Evolutionary conservation across 2,329 filamentous ascomycete genomes (phyloP), one percentile per base, ranked within the genome.

Genomic region (Alternaria sp.): DNA sequence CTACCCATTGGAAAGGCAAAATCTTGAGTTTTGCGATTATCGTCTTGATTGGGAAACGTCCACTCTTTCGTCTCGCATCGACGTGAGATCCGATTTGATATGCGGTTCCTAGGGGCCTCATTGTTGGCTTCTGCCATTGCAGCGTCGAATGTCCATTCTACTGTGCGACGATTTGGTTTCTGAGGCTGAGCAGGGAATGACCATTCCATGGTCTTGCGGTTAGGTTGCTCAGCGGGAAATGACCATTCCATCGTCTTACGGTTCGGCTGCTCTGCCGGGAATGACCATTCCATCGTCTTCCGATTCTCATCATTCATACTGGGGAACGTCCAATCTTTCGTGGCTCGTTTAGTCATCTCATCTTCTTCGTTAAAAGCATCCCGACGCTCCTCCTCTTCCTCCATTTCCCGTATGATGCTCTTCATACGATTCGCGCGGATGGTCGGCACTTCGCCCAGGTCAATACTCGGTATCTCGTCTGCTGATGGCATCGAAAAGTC

Each of bases 291-390:
- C 77, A 83, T 82, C 0, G 81, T 83, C 8, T 75, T 76, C n/a
- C 80, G 78, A 69, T 80, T 72, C 11, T 73, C 74, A 60, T 75
- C 75, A 17, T 79, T 75, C 67, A 72, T 73, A 9, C 69, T 74
- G 2, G 83, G 82, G 60, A 86, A 86, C 11, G 80, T 84, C 84
- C 84, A 87, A 33, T 85, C 82, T 74, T 81, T 82, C 0, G 81
- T 83, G 5, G 74, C 75, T 33, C 80, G 77, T 70, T 79, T 71
- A 10, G 63, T 63, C 17, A 67, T 57, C 36, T 70, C 60, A 7
- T 74, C 62, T 37, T 75, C 66, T 37, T 70, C 58, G 31, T 72
- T 66, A 37, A 71, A 70, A 3, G 61, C 58, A 51, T 76, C 70
- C 4, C 56, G 56, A 41, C 75, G 77, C 13, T 80, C 77, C 39